Evolutionary conservation across 306 rosid genomes (phyloP).

Genomic region (Vigna unguiculata): DNA sequence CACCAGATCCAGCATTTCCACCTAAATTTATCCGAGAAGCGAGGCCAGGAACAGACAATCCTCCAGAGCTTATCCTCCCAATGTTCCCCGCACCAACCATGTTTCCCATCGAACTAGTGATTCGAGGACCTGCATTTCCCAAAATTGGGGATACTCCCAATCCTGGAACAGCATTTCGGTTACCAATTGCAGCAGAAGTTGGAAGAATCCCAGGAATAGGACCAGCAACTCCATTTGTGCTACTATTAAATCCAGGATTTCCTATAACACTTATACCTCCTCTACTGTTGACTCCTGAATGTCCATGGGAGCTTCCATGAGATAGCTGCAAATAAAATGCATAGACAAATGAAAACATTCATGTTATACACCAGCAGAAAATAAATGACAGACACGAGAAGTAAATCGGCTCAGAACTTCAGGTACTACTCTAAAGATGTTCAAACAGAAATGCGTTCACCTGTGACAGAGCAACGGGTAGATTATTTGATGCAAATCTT

Average conservation of each 20-base stretch:
- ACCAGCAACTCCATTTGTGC: constrained; percentile 96
- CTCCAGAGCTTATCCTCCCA: constrained; percentile 82
- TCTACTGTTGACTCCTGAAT: constrained; percentile 87
- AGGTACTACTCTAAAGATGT: constrained; percentile 24
- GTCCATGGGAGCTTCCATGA: constrained; percentile 86
- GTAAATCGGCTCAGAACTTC: background rate
- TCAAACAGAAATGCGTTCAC: constrained; percentile 49
- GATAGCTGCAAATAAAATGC: constrained; percentile 68
- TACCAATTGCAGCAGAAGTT: constrained; percentile 93
- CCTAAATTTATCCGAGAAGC: constrained; percentile 79
- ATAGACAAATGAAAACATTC: constrained; percentile 12
- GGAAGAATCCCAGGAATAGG: constrained; percentile 97
- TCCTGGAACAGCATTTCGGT: constrained; percentile 93
- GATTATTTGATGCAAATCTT: constrained; percentile 83
- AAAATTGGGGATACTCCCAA: constrained; percentile 93
- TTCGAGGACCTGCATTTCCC: constrained; percentile 89
- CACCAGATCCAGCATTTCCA: constrained; percentile 85
- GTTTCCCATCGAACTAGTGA: constrained; percentile 93
- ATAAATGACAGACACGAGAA: constrained; percentile 30
- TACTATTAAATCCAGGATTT: constrained; percentile 94
- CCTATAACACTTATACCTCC: constrained; percentile 98
- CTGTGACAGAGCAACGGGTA: constrained; percentile 91
- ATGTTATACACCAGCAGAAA: constrained; percentile 1
- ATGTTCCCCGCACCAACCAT: constrained; percentile 93
- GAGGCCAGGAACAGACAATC: constrained; percentile 87